Evolutionary conservation across 2,329 filamentous ascomycete genomes (phyloP), one percentile per base, ranked within the genome.

Genomic region (Fusarium sororula): DNA sequence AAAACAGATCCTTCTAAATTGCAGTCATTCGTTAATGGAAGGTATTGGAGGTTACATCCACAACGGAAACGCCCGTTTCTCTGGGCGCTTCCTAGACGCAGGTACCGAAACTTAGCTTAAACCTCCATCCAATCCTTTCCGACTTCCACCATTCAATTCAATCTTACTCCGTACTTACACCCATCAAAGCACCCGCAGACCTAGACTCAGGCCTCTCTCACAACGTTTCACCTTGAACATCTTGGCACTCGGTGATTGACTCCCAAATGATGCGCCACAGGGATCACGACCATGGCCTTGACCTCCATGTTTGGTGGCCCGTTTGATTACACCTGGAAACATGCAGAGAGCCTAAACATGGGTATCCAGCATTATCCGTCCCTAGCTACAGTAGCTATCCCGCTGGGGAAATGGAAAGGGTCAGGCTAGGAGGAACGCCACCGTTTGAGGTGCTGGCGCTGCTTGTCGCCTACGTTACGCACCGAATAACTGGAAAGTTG

Each of bases 381-480:
- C 24, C 47, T 6, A 42, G 35, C 51, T 54, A 22, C 22, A n/a
- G 32, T n/a, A 42, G 41, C 51, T 54, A 32, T 37, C 38, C 26
- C 18, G 44, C 47, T 58, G 60, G 48, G 60, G 56, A 70, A 62
- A 44, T 66, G 57, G 44, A 55, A 70, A 70, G 68, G 70, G 62
- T 63, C 55, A 32, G 42, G 48, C 61, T 28, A 74, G 70, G 70
- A 60, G 68, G 24, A 28, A 70, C 74, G 74, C 73, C 73, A 76
- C 73, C 55, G 74, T 76, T 72, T 74, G 71, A 76, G 70, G 61
- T 69, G 56, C 53, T 50, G 60, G 66, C n/a, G 45, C 54, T 61
- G 57, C 63, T 63, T 69, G 71, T 66, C 58, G 55, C 59, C 57
- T 68, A 26, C 53, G 58, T 54, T 63, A n/a, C 45, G 58, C 51